A percentile compares a stretch with the other conserved stretches of the same genome.
These are phyloP conservation scores for Kandelia obovata DNA, from an alignment of 345 rosid genomes.

Conservation along the genomic window DNA sequence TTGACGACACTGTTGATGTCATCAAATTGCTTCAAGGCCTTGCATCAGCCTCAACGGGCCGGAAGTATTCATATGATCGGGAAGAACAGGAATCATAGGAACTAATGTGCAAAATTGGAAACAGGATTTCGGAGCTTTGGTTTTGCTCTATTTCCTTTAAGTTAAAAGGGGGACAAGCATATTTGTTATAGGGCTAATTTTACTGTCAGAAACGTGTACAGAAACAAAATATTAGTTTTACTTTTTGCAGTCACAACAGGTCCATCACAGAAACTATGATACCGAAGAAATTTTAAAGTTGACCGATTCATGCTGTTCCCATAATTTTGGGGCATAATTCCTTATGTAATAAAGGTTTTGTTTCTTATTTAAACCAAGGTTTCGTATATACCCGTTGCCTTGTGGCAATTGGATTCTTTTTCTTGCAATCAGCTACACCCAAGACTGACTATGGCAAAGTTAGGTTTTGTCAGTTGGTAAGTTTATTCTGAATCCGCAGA, in stretches of 20 bases:
- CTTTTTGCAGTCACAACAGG: constrained; percentile 7
- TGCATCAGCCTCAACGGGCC: constrained; percentile 31
- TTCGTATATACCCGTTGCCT: too few species aligned
- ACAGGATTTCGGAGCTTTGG: not conserved
- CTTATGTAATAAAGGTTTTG: not conserved
- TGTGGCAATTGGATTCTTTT: too few species aligned
- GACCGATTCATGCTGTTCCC: constrained; percentile 10
- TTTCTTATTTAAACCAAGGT: too few species aligned
- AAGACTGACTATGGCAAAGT: too few species aligned
- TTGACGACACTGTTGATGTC: constrained; percentile 61
- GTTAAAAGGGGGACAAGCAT: not conserved
- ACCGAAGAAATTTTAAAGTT: constrained; percentile 1
- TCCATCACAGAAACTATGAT: constrained; percentile 1
- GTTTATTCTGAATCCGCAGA: too few species aligned
- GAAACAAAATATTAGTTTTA: constrained; percentile 4
- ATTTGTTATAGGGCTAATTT: not conserved
- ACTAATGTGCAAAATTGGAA: not conserved
- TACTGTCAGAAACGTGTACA: constrained; percentile 14
- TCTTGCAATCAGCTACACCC: too few species aligned
- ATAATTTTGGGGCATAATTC: not conserved
- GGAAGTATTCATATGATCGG: constrained; percentile 13
- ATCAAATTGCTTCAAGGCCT: constrained; percentile 56
- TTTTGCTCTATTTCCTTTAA: not conserved
- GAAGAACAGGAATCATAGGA: not conserved
- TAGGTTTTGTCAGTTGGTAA: too few species aligned